Evolutionary conservation across 441 rosid genomes (phyloP).

Genomic region (Mallotus repandus): DNA sequence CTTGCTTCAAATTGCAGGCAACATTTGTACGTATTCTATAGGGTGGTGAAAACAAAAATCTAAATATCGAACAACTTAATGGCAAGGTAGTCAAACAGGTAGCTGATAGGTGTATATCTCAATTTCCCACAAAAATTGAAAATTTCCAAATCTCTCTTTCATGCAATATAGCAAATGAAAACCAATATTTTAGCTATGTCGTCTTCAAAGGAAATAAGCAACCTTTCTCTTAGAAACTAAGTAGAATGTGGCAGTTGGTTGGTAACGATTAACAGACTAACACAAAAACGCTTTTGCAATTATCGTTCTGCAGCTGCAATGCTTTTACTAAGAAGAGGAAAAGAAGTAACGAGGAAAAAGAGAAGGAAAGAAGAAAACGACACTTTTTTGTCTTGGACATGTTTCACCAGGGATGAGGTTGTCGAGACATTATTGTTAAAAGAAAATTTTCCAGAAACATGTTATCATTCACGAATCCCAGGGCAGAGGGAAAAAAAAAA

Average conservation of each 20-base stretch:
- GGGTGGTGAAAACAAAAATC: background rate
- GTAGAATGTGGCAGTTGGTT: background rate
- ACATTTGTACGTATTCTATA: background rate
- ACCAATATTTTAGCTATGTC: too few species aligned
- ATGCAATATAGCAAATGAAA: too few species aligned
- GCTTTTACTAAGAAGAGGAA: background rate
- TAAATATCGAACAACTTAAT: background rate
- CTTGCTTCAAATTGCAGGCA: slow-evolving; percentile 26
- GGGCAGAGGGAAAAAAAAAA: too few species aligned
- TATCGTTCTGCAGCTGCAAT: slow-evolving; percentile 1
- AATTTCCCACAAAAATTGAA: too few species aligned
- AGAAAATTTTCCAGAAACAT: slow-evolving; percentile 15
- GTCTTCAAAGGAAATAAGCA: background rate
- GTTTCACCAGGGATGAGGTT: slow-evolving; percentile 2
- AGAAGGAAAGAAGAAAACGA: background rate
- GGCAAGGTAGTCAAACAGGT: too few species aligned
- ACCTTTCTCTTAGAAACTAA: background rate
- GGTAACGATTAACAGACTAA: background rate
- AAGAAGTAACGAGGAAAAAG: background rate
- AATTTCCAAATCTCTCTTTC: too few species aligned
- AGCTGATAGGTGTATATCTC: too few species aligned
- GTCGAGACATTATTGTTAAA: slow-evolving; percentile 1
- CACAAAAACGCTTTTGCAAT: background rate
- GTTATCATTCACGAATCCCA: slow-evolving; percentile 11
- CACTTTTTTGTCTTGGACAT: background rate